phyloP scores from a whole-genome alignment of 2,329 filamentous ascomycete genomes.

The Pseudodiploospora longispora region DNA sequence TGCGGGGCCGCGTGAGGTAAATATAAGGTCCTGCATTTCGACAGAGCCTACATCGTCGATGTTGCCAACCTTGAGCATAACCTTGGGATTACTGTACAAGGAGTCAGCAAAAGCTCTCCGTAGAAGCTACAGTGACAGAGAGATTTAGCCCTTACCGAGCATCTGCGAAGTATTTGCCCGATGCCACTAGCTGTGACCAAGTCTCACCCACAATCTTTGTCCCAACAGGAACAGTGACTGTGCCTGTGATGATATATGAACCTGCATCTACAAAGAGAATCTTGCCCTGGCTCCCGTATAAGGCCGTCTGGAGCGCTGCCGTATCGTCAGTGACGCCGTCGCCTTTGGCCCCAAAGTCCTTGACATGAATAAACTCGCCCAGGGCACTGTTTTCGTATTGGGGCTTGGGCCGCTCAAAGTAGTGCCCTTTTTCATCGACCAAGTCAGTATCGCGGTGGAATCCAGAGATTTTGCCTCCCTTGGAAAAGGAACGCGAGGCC shows the following conservation, averaged over 20 bases:
- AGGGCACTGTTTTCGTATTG: conserved; percentile 43
- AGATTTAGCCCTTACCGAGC: conserved; percentile 2
- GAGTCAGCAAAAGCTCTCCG: not conserved
- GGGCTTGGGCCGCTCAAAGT: conserved; percentile 44
- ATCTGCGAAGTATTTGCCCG: conserved; percentile 12
- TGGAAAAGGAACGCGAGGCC: not conserved
- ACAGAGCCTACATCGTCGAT: conserved; percentile 53
- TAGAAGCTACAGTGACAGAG: not conserved
- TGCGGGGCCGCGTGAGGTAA: conserved; percentile 56
- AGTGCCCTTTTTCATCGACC: conserved; percentile 16
- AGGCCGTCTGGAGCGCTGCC: conserved; percentile 69
- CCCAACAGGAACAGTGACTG: conserved; percentile 7
- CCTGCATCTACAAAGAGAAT: conserved; percentile 27
- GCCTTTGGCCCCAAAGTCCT: conserved; percentile 21
- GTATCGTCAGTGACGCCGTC: conserved; percentile 48
- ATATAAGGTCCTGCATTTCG: conserved; percentile 62
- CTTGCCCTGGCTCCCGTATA: conserved; percentile 33
- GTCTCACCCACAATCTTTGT: conserved; percentile 8
- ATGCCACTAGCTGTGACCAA: conserved; percentile 16
- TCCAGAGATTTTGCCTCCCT: not conserved
- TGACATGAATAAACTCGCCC: conserved; percentile 29
- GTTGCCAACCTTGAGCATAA: conserved; percentile 57
- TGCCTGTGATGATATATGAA: conserved; percentile 30
- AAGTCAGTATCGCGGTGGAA: conserved; percentile 4
- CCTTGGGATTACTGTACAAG: conserved; percentile 36